Conservation (phyloP, 768 basidiomycete species). For the Leccinum disarticulatum region DNA sequence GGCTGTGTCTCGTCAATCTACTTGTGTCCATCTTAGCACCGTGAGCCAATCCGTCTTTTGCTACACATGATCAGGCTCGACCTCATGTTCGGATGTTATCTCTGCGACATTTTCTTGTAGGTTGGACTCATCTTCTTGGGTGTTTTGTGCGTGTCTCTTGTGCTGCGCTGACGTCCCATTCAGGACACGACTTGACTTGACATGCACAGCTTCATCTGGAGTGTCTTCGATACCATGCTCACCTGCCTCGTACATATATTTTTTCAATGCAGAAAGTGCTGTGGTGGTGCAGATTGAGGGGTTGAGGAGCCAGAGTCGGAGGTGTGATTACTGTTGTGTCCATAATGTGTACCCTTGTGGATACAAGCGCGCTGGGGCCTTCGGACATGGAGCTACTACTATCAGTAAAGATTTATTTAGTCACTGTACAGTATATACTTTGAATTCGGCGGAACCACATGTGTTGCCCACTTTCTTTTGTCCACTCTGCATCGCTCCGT, state of each 20-base stretch:
- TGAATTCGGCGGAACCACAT: no score
- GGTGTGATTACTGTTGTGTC: no score
- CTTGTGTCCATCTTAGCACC: conserved; percentile 21
- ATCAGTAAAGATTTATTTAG: no score
- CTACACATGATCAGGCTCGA: not conserved
- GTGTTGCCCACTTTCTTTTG: no score
- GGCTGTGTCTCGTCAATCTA: conserved; percentile 23
- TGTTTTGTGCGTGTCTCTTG: conserved; percentile 18
- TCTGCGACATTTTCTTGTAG: conserved; percentile 8
- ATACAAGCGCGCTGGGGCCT: no score
- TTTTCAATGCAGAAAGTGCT: no score
- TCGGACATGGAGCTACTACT: no score
- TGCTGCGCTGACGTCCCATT: not conserved
- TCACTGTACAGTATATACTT: no score
- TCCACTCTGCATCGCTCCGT: no score
- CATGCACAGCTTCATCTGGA: conserved; percentile 36
- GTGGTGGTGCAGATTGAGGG: no score
- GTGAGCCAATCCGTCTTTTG: conserved; percentile 13
- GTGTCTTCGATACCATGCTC: conserved; percentile 32
- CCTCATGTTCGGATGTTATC: not conserved
- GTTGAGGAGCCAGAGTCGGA: no score
- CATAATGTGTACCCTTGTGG: no score
- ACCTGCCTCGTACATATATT: conserved; percentile 3
- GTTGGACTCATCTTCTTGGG: conserved; percentile 19
- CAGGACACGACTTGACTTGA: not conserved